Evolutionary conservation across 306 rosid species (phyloP).

Genomic region (Cucurbita moschata): DNA sequence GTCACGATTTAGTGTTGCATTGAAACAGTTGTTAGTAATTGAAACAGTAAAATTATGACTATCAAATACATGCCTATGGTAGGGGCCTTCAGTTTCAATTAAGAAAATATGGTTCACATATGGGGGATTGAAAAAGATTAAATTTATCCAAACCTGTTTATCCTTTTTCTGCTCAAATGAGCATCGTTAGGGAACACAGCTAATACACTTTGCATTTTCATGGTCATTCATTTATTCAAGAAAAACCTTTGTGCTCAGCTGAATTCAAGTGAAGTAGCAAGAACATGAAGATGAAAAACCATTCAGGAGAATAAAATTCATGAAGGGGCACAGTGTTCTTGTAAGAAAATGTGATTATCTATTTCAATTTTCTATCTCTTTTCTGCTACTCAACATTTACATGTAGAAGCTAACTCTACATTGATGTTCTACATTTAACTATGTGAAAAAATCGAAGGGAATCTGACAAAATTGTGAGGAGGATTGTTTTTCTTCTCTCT

Average conservation of each 20-base stretch:
- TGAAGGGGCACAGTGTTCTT: background rate
- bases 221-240: background rate
- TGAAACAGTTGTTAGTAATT: background rate
- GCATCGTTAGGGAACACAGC: background rate
- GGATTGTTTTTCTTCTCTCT: background rate
- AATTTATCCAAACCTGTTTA: background rate
- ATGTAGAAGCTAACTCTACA: conserved; percentile 2
- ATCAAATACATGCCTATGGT: background rate
- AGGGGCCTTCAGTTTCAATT: background rate
- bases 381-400: background rate
- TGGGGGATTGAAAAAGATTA: background rate
- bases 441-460: background rate
- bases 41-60: background rate
- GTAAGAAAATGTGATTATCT: background rate
- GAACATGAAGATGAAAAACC: background rate
- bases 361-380: background rate
- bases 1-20: background rate
- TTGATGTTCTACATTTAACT: background rate
- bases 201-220: background rate
- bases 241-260: background rate
- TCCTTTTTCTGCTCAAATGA: background rate
- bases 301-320: background rate
- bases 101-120: background rate
- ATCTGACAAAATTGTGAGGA: background rate
- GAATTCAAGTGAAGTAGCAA: background rate